Evolutionary conservation across 805 yeast species (phyloP).

Genomic region (Saccharomycopsis oosterbeekiorum): DNA sequence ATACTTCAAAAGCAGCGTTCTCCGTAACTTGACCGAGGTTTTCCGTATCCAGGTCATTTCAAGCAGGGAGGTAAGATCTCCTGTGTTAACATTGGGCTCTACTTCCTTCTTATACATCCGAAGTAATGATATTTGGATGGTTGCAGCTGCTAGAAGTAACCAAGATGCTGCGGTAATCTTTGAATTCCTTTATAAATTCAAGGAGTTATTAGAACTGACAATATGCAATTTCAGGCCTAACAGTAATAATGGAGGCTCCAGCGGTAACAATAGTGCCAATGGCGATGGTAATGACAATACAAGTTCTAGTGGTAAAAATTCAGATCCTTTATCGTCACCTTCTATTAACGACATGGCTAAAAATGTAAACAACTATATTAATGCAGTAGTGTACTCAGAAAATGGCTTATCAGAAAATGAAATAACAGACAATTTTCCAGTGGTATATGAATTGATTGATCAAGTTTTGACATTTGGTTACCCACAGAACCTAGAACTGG

Average conservation of each 20-base stretch:
- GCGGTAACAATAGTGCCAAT: neutral
- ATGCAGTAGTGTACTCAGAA: conserved; percentile 17
- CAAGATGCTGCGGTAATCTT: conserved; percentile 73
- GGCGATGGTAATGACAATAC: conserved; percentile 19
- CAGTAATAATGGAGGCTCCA: conserved; percentile 18
- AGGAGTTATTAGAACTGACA: conserved; percentile 39
- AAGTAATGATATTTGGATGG: conserved; percentile 58
- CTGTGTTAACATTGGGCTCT: conserved; percentile 78
- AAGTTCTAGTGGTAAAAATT: neutral
- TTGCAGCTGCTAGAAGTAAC: conserved; percentile 83
- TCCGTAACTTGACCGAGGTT: conserved; percentile 73
- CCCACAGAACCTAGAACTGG: conserved; percentile 55
- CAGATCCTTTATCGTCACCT: neutral
- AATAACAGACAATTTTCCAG: conserved; percentile 55
- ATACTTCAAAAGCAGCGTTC: conserved; percentile 62
- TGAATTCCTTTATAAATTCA: conserved; percentile 65
- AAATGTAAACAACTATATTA: conserved; percentile 13
- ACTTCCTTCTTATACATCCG: conserved; percentile 80
- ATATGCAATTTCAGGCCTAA: conserved; percentile 18
- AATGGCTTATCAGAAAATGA: conserved; percentile 32
- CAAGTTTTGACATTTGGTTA: conserved; percentile 71
- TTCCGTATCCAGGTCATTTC: conserved; percentile 88
- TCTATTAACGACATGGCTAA: conserved; percentile 18
- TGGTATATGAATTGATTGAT: conserved; percentile 69
- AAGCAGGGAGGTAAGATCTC: conserved; percentile 38